Evolutionary conservation across 495 filamentous ascomycete genomes (phyloP).

Genomic region (Mycothermus thermophilus): DNA sequence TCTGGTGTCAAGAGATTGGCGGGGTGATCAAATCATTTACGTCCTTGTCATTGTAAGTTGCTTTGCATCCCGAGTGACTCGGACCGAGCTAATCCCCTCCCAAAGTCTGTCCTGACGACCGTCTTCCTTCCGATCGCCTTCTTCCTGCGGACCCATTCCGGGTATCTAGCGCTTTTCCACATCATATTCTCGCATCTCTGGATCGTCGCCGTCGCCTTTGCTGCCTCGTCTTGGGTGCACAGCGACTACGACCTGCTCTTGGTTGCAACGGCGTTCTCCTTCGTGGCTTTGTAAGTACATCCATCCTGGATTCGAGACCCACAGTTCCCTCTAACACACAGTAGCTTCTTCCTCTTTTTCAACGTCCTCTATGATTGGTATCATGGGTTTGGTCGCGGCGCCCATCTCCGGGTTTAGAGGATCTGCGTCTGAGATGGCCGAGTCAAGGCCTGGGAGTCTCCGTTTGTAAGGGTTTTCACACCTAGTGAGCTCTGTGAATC

Average conservation of each 20-base stretch:
- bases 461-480: too few species aligned
- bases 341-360: conserved; percentile 39
- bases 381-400: conserved; percentile 15
- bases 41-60: conserved; percentile 42
- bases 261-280: conserved; percentile 45
- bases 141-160: conserved; percentile 37
- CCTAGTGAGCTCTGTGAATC: too few species aligned
- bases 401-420: too few species aligned
- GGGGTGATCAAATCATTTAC: conserved; percentile 37
- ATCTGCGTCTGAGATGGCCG: too few species aligned
- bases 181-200: conserved; percentile 52
- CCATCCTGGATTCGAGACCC: not conserved
- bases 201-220: conserved; percentile 47
- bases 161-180: conserved; percentile 39
- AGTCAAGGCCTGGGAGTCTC: too few species aligned
- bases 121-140: conserved; percentile 46
- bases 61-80: not conserved
- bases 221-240: conserved; percentile 40
- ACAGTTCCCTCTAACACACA: conserved; percentile 11
- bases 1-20: conserved; percentile 31
- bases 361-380: conserved; percentile 40
- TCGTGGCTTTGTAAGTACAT: conserved; percentile 45
- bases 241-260: conserved; percentile 28
- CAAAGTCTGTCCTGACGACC: conserved; percentile 39
- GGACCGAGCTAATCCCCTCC: too few species aligned